Conservation (phyloP, 352 stramenopile genomes). For the Phytophthora sp. region DNA sequence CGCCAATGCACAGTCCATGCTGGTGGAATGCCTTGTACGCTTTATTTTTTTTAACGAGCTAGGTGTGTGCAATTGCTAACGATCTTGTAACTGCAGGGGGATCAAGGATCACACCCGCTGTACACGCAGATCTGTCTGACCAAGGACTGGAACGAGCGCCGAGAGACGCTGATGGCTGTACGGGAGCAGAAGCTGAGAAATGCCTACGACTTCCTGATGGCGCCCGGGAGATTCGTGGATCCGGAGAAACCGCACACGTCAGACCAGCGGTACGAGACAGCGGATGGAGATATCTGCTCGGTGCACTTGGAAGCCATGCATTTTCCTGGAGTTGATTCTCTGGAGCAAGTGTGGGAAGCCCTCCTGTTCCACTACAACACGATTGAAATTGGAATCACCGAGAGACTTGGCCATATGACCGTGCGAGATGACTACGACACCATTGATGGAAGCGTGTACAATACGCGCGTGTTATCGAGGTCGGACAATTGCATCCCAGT, state of each 20-base stretch:
- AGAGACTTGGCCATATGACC: slow-evolving; percentile 34
- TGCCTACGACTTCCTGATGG: slow-evolving; percentile 24
- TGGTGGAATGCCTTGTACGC: slow-evolving; percentile 26
- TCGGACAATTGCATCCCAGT: slow-evolving; percentile 1
- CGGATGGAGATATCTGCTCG: slow-evolving; percentile 19
- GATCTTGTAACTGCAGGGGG: no score
- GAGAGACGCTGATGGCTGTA: slow-evolving; percentile 26
- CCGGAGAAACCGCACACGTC: slow-evolving; percentile 16
- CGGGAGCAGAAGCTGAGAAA: slow-evolving; percentile 21
- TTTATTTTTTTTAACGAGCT: background rate
- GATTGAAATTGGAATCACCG: slow-evolving; percentile 40
- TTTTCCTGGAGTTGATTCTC: slow-evolving; percentile 25
- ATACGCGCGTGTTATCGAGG: slow-evolving; percentile 1
- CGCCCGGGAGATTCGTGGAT: slow-evolving; percentile 18
- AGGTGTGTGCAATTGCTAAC: no score
- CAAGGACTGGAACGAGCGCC: slow-evolving; percentile 29
- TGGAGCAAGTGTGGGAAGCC: slow-evolving; percentile 36
- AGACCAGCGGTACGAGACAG: slow-evolving; percentile 11
- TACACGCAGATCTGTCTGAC: slow-evolving; percentile 19
- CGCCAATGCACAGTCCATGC: slow-evolving; percentile 35
- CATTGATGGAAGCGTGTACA: slow-evolving; percentile 19
- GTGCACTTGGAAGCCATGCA: slow-evolving; percentile 32
- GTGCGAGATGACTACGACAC: slow-evolving; percentile 35
- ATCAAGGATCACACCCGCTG: slow-evolving; percentile 14
- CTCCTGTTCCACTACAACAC: slow-evolving; percentile 36